Conservation (phyloP, 192 early-diverging fungal species). For the Dimargaris cristalligena region DNA sequence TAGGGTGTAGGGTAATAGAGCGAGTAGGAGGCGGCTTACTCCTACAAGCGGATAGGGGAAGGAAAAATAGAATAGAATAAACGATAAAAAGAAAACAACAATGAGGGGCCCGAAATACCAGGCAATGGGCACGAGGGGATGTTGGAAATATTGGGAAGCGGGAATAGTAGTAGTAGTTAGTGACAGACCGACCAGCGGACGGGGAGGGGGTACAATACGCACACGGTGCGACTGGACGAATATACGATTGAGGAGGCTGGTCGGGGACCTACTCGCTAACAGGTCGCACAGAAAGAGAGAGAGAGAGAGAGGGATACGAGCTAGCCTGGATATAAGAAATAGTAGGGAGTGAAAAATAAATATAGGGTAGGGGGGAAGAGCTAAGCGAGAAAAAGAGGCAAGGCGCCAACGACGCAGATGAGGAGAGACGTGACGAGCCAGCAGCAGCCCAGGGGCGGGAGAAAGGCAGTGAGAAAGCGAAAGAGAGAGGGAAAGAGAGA, state of each 20-base stretch:
- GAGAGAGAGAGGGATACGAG: neutral
- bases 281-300: no score
- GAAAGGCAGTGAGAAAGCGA: neutral
- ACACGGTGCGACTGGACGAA: no score
- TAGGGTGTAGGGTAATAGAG: neutral
- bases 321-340: neutral
- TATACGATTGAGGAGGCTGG: no score
- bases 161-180: no score
- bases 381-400: neutral
- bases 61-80: neutral
- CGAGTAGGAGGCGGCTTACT: neutral
- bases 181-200: no score
- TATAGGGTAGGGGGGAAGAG: neutral
- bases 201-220: no score
- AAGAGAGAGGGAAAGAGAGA: no score
- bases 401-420: neutral
- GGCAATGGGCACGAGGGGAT: neutral
- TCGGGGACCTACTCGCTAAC: no score
- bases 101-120: neutral
- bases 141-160: no score
- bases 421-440: neutral
- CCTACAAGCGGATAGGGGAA: no score
- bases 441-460: neutral
- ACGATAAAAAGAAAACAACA: neutral
- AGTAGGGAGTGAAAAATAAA: neutral